phyloP scores from a whole-genome alignment of 768 basidiomycete species.

The Rhodotorula paludigena region DNA sequence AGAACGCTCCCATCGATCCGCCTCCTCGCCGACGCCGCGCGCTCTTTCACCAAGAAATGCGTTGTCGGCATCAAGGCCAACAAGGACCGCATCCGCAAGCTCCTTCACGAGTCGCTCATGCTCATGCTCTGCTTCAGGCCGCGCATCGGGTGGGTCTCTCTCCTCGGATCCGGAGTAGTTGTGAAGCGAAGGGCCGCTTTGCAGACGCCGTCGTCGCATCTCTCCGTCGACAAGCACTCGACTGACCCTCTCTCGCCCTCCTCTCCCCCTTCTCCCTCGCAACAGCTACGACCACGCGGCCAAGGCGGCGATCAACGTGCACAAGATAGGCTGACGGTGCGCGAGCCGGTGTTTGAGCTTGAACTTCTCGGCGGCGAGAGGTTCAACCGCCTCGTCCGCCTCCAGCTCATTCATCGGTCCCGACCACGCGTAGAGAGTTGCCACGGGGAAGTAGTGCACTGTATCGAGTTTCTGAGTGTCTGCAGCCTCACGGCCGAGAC shows the following conservation, averaged over 20 bases:
- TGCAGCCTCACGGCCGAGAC: too few relatives aligned
- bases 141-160: conserved; percentile 92
- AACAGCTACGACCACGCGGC: conserved; percentile 60
- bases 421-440: too few relatives aligned
- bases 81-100: conserved; percentile 79
- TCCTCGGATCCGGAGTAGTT: too few relatives aligned
- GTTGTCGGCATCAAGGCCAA: conserved; percentile 94
- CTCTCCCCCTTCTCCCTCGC: too few relatives aligned
- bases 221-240: too few relatives aligned
- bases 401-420: conserved; percentile 84
- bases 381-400: conserved; percentile 77
- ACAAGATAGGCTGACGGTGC: conserved; percentile 92
- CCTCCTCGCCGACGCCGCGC: conserved; percentile 79
- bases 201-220: too few relatives aligned
- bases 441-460: background rate
- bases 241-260: background rate
- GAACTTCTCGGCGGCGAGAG: conserved; percentile 82
- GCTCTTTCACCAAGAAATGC: conserved; percentile 95
- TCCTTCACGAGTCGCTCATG: conserved; percentile 95
- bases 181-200: too few relatives aligned
- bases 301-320: conserved; percentile 98
- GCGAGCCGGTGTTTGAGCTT: conserved; percentile 83
- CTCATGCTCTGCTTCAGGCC: conserved; percentile 94
- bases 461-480: too few relatives aligned
- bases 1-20: conserved; percentile 93